Conservation (phyloP, 495 filamentous ascomycete species). For the Trypethelium eluteriae region DNA sequence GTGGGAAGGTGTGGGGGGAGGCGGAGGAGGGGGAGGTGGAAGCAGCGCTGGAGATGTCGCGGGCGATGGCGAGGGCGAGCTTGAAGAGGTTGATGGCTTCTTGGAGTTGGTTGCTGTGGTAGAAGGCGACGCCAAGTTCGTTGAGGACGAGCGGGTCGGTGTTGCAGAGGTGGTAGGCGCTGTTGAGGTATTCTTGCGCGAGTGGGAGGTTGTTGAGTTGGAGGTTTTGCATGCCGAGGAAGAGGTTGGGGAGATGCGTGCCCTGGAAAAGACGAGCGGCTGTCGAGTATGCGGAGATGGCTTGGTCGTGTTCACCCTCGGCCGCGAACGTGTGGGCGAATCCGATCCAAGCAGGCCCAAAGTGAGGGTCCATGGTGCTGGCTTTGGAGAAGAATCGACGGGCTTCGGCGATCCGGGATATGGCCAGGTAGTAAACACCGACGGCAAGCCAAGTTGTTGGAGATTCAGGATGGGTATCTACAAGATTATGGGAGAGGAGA, state of each 20-base stretch:
- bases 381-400: slow-evolving; percentile 95
- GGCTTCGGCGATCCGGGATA: slow-evolving; percentile 83
- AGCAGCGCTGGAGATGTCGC: slow-evolving; percentile 48
- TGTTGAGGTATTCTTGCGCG: slow-evolving; percentile 90
- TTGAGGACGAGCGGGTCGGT: slow-evolving; percentile 87
- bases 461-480: slow-evolving; percentile 84
- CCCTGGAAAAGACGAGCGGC: slow-evolving; percentile 93
- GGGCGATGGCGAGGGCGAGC: slow-evolving; percentile 65
- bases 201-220: slow-evolving; percentile 90
- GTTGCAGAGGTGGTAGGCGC: slow-evolving; percentile 68
- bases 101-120: slow-evolving; percentile 75
- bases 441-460: slow-evolving; percentile 88
- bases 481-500: slow-evolving; percentile 86
- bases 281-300: slow-evolving; percentile 94
- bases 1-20: slow-evolving; percentile 12
- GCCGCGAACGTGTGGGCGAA: slow-evolving; percentile 99
- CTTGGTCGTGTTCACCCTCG: slow-evolving; percentile 98
- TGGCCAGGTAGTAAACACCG: slow-evolving; percentile 88
- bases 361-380: slow-evolving; percentile 93
- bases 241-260: slow-evolving; percentile 91
- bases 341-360: slow-evolving; percentile 96
- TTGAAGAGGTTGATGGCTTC: slow-evolving; percentile 66
- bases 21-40: slow-evolving; percentile 1
- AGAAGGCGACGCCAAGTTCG: slow-evolving; percentile 88
- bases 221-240: slow-evolving; percentile 96